Percentiles rank a stretch among this genome's conserved stretches.
Evolutionary conservation across 371 early-diverging fungal genomes (phyloP).

Genomic region (Sporodiniella umbellata): DNA sequence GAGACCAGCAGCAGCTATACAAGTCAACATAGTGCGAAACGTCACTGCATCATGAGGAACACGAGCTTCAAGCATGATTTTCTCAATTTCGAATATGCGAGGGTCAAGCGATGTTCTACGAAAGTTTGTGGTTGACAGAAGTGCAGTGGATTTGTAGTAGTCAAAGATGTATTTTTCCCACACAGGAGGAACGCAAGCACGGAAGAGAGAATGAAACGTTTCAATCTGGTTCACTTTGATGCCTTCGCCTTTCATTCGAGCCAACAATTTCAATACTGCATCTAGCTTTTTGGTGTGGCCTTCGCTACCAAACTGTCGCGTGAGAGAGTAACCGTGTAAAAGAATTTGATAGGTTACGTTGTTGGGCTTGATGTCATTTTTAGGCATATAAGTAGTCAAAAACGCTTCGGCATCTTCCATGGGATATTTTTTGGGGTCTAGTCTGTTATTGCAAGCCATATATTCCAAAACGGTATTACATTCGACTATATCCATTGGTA

Average conservation of each 20-base stretch:
- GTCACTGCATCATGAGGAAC: constrained; percentile 38
- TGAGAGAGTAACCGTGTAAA: constrained; percentile 30
- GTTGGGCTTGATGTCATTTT: constrained; percentile 28
- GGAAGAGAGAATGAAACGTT: neutral
- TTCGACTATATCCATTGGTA: constrained; percentile 17
- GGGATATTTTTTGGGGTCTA: constrained; percentile 30
- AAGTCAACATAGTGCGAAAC: constrained; percentile 33
- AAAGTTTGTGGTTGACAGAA: neutral
- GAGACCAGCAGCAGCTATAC: constrained; percentile 35
- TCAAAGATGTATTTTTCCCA: neutral
- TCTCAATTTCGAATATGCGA: constrained; percentile 12
- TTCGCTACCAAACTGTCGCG: constrained; percentile 20
- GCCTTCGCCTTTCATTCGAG: constrained; percentile 22
- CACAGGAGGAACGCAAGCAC: neutral
- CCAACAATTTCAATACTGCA: constrained; percentile 26
- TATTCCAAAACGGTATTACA: constrained; percentile 37
- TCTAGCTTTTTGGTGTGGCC: constrained; percentile 30
- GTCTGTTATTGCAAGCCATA: constrained; percentile 28
- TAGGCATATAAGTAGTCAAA: constrained; percentile 31
- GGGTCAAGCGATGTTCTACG: neutral
- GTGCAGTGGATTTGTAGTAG: neutral
- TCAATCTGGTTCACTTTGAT: neutral
- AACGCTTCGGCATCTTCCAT: constrained; percentile 31
- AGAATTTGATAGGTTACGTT: constrained; percentile 24
- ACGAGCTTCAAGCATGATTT: constrained; percentile 37